A percentile compares a stretch with the other conserved stretches of the same genome.
Conservation (phyloP, 2,329 filamentous ascomycete species). For the Penicillium hordei region DNA sequence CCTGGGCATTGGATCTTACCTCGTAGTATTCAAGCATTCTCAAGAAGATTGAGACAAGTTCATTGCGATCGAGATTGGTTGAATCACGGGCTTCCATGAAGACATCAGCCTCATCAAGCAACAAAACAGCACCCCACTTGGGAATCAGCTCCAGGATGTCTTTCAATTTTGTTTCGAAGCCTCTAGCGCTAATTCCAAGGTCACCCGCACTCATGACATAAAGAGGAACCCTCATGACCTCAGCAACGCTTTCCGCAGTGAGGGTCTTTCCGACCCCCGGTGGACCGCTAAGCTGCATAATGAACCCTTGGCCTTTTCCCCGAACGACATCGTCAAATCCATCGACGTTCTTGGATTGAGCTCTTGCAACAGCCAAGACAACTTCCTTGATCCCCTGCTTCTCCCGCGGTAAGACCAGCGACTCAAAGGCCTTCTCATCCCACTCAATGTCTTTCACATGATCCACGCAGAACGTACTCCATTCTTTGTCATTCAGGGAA, state of each 20-base stretch:
- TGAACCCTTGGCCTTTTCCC: constrained; percentile 55
- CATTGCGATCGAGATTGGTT: constrained; percentile 47
- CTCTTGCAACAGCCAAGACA: constrained; percentile 49
- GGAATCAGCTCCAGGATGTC: constrained; percentile 50
- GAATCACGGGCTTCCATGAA: constrained; percentile 38
- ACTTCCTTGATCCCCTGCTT: constrained; percentile 46
- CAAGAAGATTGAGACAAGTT: constrained; percentile 44
- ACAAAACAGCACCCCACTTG: constrained; percentile 53
- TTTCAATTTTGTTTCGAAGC: constrained; percentile 48
- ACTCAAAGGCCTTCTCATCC: constrained; percentile 48
- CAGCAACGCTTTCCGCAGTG: constrained; percentile 53
- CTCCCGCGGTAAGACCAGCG: constrained; percentile 48
- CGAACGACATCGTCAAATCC: constrained; percentile 53
- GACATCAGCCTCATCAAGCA: constrained; percentile 51
- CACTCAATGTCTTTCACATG: constrained; percentile 46
- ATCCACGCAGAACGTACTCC: constrained; percentile 40
- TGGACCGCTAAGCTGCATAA: constrained; percentile 52
- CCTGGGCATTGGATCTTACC: constrained; percentile 7
- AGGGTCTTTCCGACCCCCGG: constrained; percentile 58
- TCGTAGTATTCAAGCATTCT: constrained; percentile 33
- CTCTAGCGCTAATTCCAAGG: constrained; percentile 45
- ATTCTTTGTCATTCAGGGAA: constrained; percentile 44
- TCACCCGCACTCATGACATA: constrained; percentile 52
- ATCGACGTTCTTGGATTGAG: constrained; percentile 41
- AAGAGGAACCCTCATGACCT: constrained; percentile 52